Evolutionary conservation across 108 stramenopile genomes (phyloP).

Genomic region (Cyclostephanos tholiformis): DNA sequence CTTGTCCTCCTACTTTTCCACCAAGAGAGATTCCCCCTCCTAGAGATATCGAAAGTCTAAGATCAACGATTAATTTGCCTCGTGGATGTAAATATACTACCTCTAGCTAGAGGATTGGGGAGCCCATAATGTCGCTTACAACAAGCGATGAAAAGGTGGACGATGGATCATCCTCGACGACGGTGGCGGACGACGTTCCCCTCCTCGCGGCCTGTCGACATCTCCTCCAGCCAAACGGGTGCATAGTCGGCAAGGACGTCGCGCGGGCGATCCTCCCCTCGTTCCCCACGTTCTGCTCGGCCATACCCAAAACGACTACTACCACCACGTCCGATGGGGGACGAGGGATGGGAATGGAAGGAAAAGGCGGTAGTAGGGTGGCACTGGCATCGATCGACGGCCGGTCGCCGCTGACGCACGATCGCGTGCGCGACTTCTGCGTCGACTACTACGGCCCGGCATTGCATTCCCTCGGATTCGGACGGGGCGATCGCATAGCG

Average conservation of each 20-base stretch:
- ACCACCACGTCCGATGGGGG: too few relatives aligned
- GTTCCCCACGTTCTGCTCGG: conserved; percentile 54
- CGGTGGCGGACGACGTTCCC: conserved; percentile 23
- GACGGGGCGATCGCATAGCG: conserved; percentile 53
- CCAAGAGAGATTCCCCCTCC: too few relatives aligned
- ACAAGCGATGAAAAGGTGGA: too few relatives aligned
- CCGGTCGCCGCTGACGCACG: conserved; percentile 43
- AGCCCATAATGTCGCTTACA: too few relatives aligned
- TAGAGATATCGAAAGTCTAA: too few relatives aligned
- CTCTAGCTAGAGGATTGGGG: too few relatives aligned
- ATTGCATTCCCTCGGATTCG: conserved; percentile 51
- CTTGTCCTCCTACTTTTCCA: too few relatives aligned
- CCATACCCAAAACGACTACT: conserved; percentile 31
- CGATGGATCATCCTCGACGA: neutral
- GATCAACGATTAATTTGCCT: too few relatives aligned
- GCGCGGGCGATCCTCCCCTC: conserved; percentile 50
- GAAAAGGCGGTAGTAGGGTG: neutral
- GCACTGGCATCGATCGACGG: conserved; percentile 22
- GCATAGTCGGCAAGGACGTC: conserved; percentile 52
- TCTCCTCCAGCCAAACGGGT: conserved; percentile 57
- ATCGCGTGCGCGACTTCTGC: conserved; percentile 51
- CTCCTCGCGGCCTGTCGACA: conserved; percentile 49
- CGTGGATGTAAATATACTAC: too few relatives aligned
- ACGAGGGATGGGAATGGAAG: neutral
- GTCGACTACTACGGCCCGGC: conserved; percentile 44